Conservation (phyloP, 2,329 filamentous ascomycete genomes). For the Coniochaeta pulveracea region DNA sequence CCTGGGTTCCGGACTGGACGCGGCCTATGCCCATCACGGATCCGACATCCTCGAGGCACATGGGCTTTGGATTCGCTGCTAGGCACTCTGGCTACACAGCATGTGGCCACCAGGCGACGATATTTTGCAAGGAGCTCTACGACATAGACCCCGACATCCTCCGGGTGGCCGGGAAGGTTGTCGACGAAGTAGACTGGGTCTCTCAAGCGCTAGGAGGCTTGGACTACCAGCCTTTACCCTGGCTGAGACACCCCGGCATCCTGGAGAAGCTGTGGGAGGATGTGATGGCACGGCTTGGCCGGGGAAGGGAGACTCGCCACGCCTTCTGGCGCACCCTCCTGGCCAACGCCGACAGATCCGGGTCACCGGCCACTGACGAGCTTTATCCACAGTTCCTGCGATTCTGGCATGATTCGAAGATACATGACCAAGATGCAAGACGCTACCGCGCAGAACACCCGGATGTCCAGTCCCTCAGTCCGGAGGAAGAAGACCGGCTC, state of each 20-base stretch:
- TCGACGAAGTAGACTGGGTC: not conserved
- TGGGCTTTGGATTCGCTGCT: too few species aligned
- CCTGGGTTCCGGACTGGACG: constrained; percentile 1
- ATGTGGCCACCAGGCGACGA: not conserved
- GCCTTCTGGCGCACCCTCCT: constrained; percentile 1
- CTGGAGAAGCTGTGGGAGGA: not conserved
- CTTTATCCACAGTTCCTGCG: not conserved
- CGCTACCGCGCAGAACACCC: not conserved
- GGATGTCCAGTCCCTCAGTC: not conserved
- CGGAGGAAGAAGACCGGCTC: not conserved
- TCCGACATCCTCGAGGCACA: not conserved
- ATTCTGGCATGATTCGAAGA: not conserved
- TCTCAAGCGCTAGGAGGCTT: not conserved
- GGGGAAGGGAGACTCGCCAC: not conserved
- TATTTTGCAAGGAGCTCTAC: not conserved
- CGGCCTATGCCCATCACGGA: not conserved
- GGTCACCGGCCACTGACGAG: not conserved
- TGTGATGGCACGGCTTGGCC: not conserved
- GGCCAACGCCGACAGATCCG: not conserved
- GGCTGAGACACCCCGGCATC: not conserved
- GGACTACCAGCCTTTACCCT: not conserved
- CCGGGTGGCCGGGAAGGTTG: not conserved
- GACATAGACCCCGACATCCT: constrained; percentile 1
- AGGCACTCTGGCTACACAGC: not conserved
- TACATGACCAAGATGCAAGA: not conserved